Evolutionary conservation across 2,329 filamentous ascomycete genomes (phyloP).

Genomic region (Aurifilum marmelostoma): DNA sequence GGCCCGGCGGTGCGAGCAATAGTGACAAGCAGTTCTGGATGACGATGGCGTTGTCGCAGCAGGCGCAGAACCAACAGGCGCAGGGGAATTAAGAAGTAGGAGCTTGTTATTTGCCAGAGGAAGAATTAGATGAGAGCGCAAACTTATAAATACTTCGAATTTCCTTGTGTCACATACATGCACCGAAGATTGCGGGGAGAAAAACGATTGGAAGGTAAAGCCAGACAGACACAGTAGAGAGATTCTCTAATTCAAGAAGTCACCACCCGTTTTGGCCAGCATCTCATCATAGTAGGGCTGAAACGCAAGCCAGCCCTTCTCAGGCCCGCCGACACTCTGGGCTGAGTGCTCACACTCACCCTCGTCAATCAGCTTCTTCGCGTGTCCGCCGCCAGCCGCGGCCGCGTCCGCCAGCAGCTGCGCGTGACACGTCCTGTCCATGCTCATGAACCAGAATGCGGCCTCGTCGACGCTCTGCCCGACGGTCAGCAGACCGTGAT

Average conservation of each 20-base stretch:
- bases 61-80: conserved; percentile 12
- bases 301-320: conserved; percentile 57
- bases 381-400: conserved; percentile 38
- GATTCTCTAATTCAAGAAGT: conserved; percentile 45
- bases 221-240: too few relatives aligned
- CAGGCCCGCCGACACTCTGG: conserved; percentile 44
- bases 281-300: conserved; percentile 58
- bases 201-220: too few relatives aligned
- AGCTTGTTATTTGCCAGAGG: too few relatives aligned
- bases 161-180: too few relatives aligned
- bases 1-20: not conserved
- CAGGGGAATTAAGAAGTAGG: not conserved
- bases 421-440: conserved; percentile 68
- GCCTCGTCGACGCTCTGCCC: conserved; percentile 74
- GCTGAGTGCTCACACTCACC: conserved; percentile 40
- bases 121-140: not conserved
- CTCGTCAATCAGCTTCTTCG: conserved; percentile 40
- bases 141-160: too few relatives aligned
- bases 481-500: conserved; percentile 72
- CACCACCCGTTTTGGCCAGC: conserved; percentile 52
- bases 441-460: conserved; percentile 67
- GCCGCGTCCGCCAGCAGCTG: conserved; percentile 67
- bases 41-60: not conserved
- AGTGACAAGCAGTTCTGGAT: conserved; percentile 9
- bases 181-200: not conserved